phyloP scores from a whole-genome alignment of 192 early-diverging fungal genomes.

The Linnemannia hyalina region DNA sequence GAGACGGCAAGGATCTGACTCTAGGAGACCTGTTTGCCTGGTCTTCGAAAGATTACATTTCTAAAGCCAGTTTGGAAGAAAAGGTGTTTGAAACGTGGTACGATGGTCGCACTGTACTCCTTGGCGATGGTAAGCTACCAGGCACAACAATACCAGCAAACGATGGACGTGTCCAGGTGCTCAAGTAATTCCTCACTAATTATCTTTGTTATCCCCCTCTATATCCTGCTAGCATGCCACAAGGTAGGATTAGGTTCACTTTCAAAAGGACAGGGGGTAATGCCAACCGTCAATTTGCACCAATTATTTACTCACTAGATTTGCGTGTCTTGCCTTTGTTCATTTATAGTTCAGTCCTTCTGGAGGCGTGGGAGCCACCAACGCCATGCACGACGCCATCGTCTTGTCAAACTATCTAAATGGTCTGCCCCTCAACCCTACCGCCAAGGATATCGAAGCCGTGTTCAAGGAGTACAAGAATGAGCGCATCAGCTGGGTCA shows the following conservation, averaged over 20 bases:
- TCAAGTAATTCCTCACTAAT: not conserved
- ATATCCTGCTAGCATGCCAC: not conserved
- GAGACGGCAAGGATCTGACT: not conserved
- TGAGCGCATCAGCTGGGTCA: conserved; percentile 16
- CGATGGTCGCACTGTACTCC: conserved; percentile 15
- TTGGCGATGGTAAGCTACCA: conserved; percentile 34
- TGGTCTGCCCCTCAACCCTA: not conserved
- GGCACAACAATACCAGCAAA: not conserved
- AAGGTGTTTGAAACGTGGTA: conserved; percentile 47
- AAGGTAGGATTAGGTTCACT: not conserved
- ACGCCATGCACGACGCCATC: conserved; percentile 34
- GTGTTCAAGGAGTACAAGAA: conserved; percentile 26
- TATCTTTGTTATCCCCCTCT: not conserved
- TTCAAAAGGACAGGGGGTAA: not conserved
- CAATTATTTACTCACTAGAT: not conserved
- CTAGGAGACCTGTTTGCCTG: conserved; percentile 19
- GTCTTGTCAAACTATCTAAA: conserved; percentile 29
- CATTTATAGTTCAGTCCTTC: not conserved
- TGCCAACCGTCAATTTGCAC: not conserved
- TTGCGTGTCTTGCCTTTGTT: not conserved
- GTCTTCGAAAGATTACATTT: conserved; percentile 9
- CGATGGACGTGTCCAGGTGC: not conserved
- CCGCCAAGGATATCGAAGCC: not conserved
- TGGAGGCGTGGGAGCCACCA: not conserved
- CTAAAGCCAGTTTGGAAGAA: conserved; percentile 35